phyloP scores from a whole-genome alignment of 2,329 filamentous ascomycete species.

The Mycosphaerella sp. region DNA sequence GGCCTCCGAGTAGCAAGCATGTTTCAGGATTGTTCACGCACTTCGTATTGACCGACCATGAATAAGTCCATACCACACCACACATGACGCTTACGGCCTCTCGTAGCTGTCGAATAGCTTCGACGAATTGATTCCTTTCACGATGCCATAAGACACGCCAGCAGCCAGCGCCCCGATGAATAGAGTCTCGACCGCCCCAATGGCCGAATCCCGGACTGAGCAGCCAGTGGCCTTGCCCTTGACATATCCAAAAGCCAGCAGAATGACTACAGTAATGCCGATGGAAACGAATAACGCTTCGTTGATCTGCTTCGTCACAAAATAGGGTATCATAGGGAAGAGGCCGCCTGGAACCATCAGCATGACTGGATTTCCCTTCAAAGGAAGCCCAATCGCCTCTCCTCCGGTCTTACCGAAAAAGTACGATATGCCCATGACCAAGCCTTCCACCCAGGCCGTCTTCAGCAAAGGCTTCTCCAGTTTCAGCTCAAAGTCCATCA shows the following conservation, averaged over 20 bases:
- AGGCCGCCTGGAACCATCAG: conserved; percentile 29
- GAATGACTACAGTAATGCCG: conserved; percentile 44
- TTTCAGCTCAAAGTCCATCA: conserved; percentile 54
- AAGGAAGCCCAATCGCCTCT: background rate
- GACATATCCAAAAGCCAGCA: conserved; percentile 47
- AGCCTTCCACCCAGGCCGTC: conserved; percentile 44
- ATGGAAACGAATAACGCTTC: conserved; percentile 46
- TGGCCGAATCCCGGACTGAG: conserved; percentile 22
- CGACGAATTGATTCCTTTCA: conserved; percentile 31
- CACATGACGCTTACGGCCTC: background rate
- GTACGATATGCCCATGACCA: conserved; percentile 38
- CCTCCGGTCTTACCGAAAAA: conserved; percentile 29
- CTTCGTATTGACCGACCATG: too few relatives aligned
- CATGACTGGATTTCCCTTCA: background rate
- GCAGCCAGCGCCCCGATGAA: conserved; percentile 35
- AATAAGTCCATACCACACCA: too few relatives aligned
- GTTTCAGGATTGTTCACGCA: conserved; percentile 3
- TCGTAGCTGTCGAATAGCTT: conserved; percentile 7
- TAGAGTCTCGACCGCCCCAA: conserved; percentile 34
- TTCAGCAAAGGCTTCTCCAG: conserved; percentile 41
- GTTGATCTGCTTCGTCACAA: conserved; percentile 37
- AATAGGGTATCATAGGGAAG: conserved; percentile 49
- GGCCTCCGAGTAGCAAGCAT: background rate
- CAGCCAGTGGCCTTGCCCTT: conserved; percentile 38
- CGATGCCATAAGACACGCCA: conserved; percentile 35